Evolutionary conservation across 768 basidiomycete genomes (phyloP).

Genomic region (Naganishia randhawae): DNA sequence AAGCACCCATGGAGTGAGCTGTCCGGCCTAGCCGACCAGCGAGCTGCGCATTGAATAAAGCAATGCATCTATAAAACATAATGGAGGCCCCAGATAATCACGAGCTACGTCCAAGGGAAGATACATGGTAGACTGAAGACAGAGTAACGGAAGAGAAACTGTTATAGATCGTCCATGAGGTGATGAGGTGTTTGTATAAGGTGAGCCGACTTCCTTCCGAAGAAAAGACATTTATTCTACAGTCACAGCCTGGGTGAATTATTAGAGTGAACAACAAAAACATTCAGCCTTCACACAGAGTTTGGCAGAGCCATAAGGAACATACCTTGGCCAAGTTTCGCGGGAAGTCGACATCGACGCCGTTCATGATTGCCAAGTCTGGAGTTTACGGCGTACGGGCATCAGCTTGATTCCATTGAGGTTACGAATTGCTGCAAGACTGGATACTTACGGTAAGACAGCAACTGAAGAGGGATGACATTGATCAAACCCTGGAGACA

Average conservation of each 20-base stretch:
- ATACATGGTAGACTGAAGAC: not conserved
- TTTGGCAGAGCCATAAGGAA: not conserved
- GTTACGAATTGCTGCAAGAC: constrained; percentile 22
- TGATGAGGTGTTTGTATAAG: constrained; percentile 1
- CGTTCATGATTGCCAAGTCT: constrained; percentile 86
- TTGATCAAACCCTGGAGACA: constrained; percentile 92
- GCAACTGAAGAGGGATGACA: constrained; percentile 89
- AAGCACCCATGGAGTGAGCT: not conserved
- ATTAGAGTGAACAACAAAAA: not conserved
- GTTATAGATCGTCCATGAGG: constrained; percentile 16
- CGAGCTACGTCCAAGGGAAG: not conserved
- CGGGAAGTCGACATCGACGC: constrained; percentile 97
- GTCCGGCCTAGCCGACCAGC: too few relatives aligned
- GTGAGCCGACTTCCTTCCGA: not conserved
- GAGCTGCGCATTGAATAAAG: not conserved
- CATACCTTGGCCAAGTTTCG: constrained; percentile 66
- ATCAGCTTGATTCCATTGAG: not conserved
- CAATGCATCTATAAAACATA: constrained; percentile 17
- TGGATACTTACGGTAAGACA: constrained; percentile 65
- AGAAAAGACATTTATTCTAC: constrained; percentile 31
- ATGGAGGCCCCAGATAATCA: not conserved
- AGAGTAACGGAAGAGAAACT: not conserved
- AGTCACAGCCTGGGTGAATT: constrained; percentile 31
- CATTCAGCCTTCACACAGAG: not conserved
- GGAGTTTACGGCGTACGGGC: not conserved